phyloP scores from a whole-genome alignment of 176 grass and related monocot genomes.

The Oryza punctata region DNA sequence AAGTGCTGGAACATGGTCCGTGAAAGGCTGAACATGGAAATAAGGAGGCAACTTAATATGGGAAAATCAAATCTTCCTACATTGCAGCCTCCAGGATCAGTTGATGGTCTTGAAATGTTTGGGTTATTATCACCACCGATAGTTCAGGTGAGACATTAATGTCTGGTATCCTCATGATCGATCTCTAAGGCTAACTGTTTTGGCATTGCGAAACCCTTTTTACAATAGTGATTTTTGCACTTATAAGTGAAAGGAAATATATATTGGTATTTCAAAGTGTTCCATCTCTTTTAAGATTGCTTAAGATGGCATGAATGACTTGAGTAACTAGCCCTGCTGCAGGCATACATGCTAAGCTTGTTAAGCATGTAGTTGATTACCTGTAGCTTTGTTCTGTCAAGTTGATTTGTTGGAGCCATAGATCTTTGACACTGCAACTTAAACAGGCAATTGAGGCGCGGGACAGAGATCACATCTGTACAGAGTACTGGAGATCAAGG shows the following conservation, averaged over 20 bases:
- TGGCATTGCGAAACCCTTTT: not conserved
- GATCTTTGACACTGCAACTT: not conserved
- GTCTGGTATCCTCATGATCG: conserved; percentile 22
- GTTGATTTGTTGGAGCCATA: not conserved
- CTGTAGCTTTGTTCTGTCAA: not conserved
- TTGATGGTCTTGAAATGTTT: conserved; percentile 93
- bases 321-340: not conserved
- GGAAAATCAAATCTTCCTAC: conserved; percentile 63
- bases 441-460: conserved; percentile 62
- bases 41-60: conserved; percentile 66
- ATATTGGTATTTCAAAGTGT: not conserved
- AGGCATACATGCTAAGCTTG: not conserved
- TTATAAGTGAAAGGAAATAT: conserved; percentile 1
- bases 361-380: not conserved
- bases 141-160: conserved; percentile 58
- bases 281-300: conserved; percentile 4
- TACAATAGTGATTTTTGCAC: conserved; percentile 2
- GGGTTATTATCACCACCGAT: conserved; percentile 68
- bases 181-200: conserved; percentile 18
- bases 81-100: conserved; percentile 82
- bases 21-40: conserved; percentile 89
- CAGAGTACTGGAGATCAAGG: conserved; percentile 82
- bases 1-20: conserved; percentile 95
- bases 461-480: conserved; percentile 59
- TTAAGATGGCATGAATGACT: conserved; percentile 14